Evolutionary conservation across 2,329 filamentous ascomycete genomes (phyloP).

Genomic region (Fusarium pseudograminearum): DNA sequence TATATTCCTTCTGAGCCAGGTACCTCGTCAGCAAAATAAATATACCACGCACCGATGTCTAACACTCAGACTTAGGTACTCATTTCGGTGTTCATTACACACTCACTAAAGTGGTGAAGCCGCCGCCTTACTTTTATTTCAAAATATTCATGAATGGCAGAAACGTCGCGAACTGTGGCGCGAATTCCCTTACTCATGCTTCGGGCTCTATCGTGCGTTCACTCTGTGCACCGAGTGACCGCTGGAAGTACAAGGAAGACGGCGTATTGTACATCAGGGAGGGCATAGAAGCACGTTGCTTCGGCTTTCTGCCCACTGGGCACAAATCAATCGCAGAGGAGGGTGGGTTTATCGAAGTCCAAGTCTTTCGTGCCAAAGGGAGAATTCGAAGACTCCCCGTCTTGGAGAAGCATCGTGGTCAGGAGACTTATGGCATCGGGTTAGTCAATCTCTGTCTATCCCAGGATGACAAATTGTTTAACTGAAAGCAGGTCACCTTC

Average conservation of each 20-base stretch:
- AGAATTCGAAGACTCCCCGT: constrained; percentile 58
- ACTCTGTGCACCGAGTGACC: constrained; percentile 62
- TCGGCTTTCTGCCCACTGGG: constrained; percentile 60
- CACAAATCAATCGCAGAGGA: constrained; percentile 60
- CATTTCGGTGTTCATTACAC: constrained; percentile 66
- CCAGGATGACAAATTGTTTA: background rate
- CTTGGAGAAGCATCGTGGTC: constrained; percentile 59
- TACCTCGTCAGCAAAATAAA: constrained; percentile 41
- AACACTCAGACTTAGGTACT: constrained; percentile 53
- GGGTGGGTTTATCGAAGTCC: constrained; percentile 67
- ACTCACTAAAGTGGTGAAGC: constrained; percentile 52
- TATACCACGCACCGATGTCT: background rate
- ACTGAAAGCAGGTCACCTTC: constrained; percentile 60
- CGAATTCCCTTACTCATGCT: constrained; percentile 53
- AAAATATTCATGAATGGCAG: constrained; percentile 67
- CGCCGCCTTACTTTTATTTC: constrained; percentile 62
- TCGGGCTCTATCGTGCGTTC: constrained; percentile 59
- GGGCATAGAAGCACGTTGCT: constrained; percentile 63
- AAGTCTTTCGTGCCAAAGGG: constrained; percentile 64
- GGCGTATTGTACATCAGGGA: constrained; percentile 50
- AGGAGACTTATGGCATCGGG: constrained; percentile 66
- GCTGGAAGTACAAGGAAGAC: constrained; percentile 56
- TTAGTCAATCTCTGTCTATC: constrained; percentile 51
- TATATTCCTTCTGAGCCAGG: constrained; percentile 68
- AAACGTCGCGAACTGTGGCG: constrained; percentile 65